Evolutionary conservation across 1,284 basidiomycete species (phyloP), one percentile per base, ranked within the genome.

Genomic region (Papiliotrema laurentii): DNA sequence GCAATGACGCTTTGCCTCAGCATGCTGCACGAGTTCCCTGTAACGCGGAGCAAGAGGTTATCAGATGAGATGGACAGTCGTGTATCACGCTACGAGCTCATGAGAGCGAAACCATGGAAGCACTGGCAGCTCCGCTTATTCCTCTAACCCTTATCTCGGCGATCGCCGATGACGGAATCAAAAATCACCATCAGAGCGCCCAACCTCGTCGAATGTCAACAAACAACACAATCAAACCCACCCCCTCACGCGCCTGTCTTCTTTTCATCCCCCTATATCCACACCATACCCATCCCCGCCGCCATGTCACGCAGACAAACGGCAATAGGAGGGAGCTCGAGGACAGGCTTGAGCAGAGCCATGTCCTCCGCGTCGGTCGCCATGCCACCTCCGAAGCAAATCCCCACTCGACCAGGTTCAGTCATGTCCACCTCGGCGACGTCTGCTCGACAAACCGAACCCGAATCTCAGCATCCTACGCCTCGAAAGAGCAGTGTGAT

Each of bases 281-380:
- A 48, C 41, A 28, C 35, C 42, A 13, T 35, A 16, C 34, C 50
- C 45, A 45, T 21, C 21, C 19, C 18, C 24, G 16, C 38, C 47
- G 53, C 38, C 31, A 71, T 66, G 66, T 66, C 67, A 30, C 43
- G 64, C 14, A 54, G 58, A 39, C 58, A 57, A 11, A 54, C 61
- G 10, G 37, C 57, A 10, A 39, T n/a, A n/a, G n/a, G n/a, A n/a
- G n/a, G 47, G 18, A 45, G 34, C 24, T 19, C 43, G 33, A 21
- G 50, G 4, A 43, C 49, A 10, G 28, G 60, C 24, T 24, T 56
- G 16, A 52, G 22, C 28, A 22, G 62, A 13, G 47, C 54, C 16
- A 44, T 58, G 2, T 64, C 65, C 3, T 55, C 57, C 7, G 59
- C 59, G 21, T 61, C 62, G 6, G 45, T 63, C 2, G 54, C 63